Conservation (phyloP, 495 filamentous ascomycete species). For the Annulohypoxylon stygium region DNA sequence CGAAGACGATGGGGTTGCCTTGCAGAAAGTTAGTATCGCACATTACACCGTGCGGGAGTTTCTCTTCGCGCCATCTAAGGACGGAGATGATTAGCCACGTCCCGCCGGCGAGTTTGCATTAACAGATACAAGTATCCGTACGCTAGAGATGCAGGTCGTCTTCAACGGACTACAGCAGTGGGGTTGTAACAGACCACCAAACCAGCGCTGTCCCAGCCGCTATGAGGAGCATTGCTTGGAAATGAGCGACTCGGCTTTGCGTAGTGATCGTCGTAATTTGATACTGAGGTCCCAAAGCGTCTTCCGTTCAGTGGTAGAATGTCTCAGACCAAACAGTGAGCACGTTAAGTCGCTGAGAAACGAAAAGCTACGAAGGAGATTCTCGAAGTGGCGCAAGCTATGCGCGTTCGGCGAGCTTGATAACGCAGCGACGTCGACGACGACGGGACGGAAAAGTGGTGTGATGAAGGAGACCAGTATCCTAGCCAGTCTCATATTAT, state of each 20-base stretch:
- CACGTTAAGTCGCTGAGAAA: slow-evolving; percentile 20
- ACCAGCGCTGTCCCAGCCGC: slow-evolving; percentile 18
- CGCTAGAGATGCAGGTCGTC: slow-evolving; percentile 41
- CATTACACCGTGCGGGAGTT: slow-evolving; percentile 56
- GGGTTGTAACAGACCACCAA: slow-evolving; percentile 6
- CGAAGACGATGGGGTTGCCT: slow-evolving; percentile 11
- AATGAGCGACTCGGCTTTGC: slow-evolving; percentile 32
- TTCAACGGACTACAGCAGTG: slow-evolving; percentile 42
- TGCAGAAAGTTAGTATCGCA: slow-evolving; percentile 42
- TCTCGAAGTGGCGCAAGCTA: slow-evolving; percentile 32
- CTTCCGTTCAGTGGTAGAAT: slow-evolving; percentile 27
- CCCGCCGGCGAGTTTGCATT: slow-evolving; percentile 42
- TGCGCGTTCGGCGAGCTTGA: slow-evolving; percentile 8
- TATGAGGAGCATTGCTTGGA: slow-evolving; percentile 46
- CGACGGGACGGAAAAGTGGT: background rate
- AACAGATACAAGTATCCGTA: slow-evolving; percentile 30
- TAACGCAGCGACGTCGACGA: background rate
- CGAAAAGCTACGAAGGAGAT: background rate
- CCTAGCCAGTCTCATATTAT: slow-evolving; percentile 31
- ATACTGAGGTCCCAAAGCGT: slow-evolving; percentile 19
- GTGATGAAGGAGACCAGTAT: slow-evolving; percentile 14
- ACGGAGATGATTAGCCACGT: slow-evolving; percentile 11
- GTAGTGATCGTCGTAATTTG: slow-evolving; percentile 15
- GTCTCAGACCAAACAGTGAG: slow-evolving; percentile 13
- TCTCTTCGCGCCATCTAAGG: slow-evolving; percentile 39